Percentiles rank a stretch among this genome's conserved stretches.
phyloP scores from a whole-genome alignment of 495 filamentous ascomycete genomes.

The Aspergillus ellipticus region DNA sequence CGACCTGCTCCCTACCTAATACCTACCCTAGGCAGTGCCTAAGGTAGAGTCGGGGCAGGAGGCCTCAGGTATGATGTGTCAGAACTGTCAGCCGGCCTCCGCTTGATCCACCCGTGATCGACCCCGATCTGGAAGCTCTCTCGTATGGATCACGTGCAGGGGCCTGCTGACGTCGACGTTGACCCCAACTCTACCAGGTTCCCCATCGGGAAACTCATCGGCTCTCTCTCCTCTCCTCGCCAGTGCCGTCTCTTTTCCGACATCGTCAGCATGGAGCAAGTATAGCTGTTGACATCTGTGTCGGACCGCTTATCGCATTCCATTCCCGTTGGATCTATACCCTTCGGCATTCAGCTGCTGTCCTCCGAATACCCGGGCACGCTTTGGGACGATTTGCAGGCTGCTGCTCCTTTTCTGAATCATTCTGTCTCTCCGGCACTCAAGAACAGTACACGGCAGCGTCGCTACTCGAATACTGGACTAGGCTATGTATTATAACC shows the following conservation, averaged over 20 bases:
- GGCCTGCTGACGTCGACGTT: slow-evolving; percentile 15
- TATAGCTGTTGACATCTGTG: neutral
- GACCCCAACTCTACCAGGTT: neutral
- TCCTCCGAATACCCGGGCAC: neutral
- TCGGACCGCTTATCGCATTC: neutral
- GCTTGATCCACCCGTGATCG: neutral
- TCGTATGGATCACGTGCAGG: slow-evolving; percentile 7
- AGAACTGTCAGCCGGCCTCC: neutral
- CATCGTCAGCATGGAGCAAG: neutral
- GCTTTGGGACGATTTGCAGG: neutral
- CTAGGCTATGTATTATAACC: neutral
- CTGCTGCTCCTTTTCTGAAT: neutral
- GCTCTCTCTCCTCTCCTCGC: neutral
- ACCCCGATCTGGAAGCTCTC: neutral
- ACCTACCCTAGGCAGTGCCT: too few species aligned
- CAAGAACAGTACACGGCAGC: neutral
- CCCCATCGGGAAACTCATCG: neutral
- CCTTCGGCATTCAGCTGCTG: neutral
- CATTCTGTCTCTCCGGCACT: neutral
- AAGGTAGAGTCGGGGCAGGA: too few species aligned
- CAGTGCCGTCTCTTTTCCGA: neutral
- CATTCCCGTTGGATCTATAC: neutral
- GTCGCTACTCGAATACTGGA: neutral
- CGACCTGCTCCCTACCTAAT: too few species aligned
- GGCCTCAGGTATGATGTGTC: neutral